Conservation (phyloP, 768 basidiomycete species). For the Termitomyces sp. region DNA sequence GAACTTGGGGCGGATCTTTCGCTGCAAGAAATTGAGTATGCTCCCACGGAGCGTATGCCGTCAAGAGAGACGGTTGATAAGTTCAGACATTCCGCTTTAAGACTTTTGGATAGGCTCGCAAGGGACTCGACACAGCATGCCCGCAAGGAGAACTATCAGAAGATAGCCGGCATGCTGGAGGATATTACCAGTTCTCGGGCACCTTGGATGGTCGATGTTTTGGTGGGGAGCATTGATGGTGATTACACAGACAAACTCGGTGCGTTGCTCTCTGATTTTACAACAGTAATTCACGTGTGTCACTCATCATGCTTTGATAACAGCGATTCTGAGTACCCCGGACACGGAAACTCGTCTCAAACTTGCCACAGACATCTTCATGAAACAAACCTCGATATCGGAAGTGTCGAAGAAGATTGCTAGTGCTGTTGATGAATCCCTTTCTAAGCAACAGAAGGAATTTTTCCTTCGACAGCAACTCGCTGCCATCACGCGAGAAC, state of each 20-base stretch:
- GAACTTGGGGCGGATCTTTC: constrained; percentile 26
- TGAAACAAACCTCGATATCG: constrained; percentile 71
- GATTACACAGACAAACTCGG: constrained; percentile 73
- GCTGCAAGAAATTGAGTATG: constrained; percentile 42
- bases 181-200: constrained; percentile 60
- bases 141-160: constrained; percentile 62
- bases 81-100: constrained; percentile 65
- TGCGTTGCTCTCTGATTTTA: constrained; percentile 24
- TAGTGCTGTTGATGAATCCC: constrained; percentile 71
- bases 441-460: constrained; percentile 88
- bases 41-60: constrained; percentile 40
- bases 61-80: constrained; percentile 50
- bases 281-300: not conserved
- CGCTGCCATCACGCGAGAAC: constrained; percentile 73
- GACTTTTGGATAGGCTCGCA: constrained; percentile 62
- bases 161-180: constrained; percentile 67
- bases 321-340: constrained; percentile 58
- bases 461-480: constrained; percentile 83
- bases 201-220: constrained; percentile 74
- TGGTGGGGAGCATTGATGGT: constrained; percentile 57
- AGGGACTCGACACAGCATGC: constrained; percentile 41
- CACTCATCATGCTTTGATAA: not conserved
- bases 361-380: constrained; percentile 64
- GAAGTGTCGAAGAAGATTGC: constrained; percentile 82
- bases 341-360: constrained; percentile 59